phyloP scores from a whole-genome alignment of 2,329 filamentous ascomycete species.

The Aspergillus sp. region DNA sequence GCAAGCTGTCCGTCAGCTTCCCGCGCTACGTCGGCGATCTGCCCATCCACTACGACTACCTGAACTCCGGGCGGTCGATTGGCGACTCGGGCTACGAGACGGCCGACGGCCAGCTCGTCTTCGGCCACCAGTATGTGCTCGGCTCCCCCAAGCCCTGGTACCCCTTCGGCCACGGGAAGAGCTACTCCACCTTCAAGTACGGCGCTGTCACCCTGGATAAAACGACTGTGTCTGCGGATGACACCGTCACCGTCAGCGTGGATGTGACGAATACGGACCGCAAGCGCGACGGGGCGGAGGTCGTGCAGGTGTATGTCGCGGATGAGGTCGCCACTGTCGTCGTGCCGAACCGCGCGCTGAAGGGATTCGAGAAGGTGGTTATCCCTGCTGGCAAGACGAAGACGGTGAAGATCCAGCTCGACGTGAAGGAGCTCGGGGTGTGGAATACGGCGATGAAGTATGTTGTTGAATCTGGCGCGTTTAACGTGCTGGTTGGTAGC shows the following conservation, averaged over 20 bases:
- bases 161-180: constrained; percentile 64
- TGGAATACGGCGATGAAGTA: constrained; percentile 65
- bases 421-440: constrained; percentile 52
- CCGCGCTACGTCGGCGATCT: constrained; percentile 65
- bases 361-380: constrained; percentile 65
- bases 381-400: constrained; percentile 60
- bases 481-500: constrained; percentile 60
- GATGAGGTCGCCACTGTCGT: constrained; percentile 62
- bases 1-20: constrained; percentile 65
- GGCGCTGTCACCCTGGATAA: constrained; percentile 25
- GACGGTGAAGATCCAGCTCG: constrained; percentile 51
- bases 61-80: constrained; percentile 61
- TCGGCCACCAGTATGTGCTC: constrained; percentile 65
- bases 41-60: constrained; percentile 70
- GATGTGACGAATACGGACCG: constrained; percentile 59
- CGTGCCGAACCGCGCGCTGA: constrained; percentile 63
- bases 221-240: constrained; percentile 50
- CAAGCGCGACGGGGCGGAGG: constrained; percentile 59
- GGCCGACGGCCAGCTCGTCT: constrained; percentile 60
- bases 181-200: constrained; percentile 64
- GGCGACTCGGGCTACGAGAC: constrained; percentile 54
- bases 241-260: constrained; percentile 58
- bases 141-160: constrained; percentile 60
- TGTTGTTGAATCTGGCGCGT: constrained; percentile 70
- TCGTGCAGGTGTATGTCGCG: constrained; percentile 66